phyloP scores from a whole-genome alignment of 257 asterid genomes.

The Solanum sitiens region DNA sequence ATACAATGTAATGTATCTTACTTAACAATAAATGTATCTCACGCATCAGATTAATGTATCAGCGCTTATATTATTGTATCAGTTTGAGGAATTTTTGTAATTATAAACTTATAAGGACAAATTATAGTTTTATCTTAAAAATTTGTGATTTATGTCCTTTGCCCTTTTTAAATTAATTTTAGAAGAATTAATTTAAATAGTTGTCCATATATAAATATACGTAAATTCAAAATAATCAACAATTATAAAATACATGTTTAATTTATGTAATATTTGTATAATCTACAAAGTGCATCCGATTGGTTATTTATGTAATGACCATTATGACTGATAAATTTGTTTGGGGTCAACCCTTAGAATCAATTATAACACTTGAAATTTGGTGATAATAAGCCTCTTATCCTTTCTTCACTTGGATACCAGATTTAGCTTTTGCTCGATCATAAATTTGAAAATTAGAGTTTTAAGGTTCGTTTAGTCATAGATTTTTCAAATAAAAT shows the following conservation, averaged over 20 bases:
- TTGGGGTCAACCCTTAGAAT: background rate
- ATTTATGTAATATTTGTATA: background rate
- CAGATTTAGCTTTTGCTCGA: background rate
- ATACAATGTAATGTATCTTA: no score
- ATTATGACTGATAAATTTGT: background rate
- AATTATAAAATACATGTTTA: background rate
- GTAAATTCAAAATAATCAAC: background rate
- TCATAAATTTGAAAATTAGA: no score
- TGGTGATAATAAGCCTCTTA: background rate
- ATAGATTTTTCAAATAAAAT: no score
- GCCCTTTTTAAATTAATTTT: no score
- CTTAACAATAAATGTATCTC: no score
- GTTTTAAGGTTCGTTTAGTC: no score
- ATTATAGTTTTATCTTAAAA: no score
- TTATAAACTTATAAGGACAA: no score
- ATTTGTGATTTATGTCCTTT: no score
- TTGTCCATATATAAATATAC: background rate
- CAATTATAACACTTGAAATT: background rate
- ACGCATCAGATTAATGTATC: no score
- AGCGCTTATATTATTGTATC: no score
- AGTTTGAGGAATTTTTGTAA: no score
- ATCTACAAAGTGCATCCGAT: background rate
- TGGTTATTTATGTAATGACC: background rate
- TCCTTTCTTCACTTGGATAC: background rate
- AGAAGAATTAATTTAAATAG: background rate